These are phyloP conservation scores for Athelia sp. DNA, from an alignment of 1,284 basidiomycete genomes.

Conservation along the genomic window DNA sequence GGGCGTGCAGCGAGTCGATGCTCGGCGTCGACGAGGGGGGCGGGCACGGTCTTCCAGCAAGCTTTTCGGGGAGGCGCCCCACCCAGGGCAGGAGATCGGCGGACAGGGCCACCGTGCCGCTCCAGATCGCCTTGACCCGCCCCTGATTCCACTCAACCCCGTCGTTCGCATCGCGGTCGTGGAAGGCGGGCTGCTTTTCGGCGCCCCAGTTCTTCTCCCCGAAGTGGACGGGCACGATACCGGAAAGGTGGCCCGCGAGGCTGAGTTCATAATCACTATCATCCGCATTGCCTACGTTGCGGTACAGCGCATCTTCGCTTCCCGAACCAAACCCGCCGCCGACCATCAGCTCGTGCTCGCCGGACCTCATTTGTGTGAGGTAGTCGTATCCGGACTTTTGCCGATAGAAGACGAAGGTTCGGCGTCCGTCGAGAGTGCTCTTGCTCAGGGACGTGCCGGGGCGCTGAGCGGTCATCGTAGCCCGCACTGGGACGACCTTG, in stretches of 20 bases:
- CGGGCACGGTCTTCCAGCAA: constrained; percentile 26
- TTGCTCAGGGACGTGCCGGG: constrained; percentile 30
- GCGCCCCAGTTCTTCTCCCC: constrained; percentile 31
- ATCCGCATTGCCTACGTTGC: constrained; percentile 36
- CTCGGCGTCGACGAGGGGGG: constrained; percentile 7
- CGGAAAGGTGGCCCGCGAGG: constrained; percentile 39
- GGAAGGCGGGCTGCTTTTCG: constrained; percentile 12
- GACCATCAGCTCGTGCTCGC: constrained; percentile 57
- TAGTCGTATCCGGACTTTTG: constrained; percentile 56
- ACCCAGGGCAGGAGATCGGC: constrained; percentile 53
- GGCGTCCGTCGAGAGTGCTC: constrained; percentile 27
- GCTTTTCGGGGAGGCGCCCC: constrained; percentile 38
- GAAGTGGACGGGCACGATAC: constrained; percentile 45
- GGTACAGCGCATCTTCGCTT: constrained; percentile 22
- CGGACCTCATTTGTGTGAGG: constrained; percentile 59
- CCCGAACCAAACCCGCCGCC: constrained; percentile 41
- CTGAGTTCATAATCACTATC: constrained; percentile 38
- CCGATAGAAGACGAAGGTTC: constrained; percentile 58
- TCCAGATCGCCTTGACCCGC: constrained; percentile 49
- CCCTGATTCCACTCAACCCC: constrained; percentile 25
- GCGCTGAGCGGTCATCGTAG: constrained; percentile 63
- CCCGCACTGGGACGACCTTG: constrained; percentile 55
- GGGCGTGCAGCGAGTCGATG: neutral
- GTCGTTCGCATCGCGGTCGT: constrained; percentile 4
- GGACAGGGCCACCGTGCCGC: constrained; percentile 54